Evolutionary conservation across 2,329 filamentous ascomycete species (phyloP).

Genomic region (Hymenoscyphus albidus): DNA sequence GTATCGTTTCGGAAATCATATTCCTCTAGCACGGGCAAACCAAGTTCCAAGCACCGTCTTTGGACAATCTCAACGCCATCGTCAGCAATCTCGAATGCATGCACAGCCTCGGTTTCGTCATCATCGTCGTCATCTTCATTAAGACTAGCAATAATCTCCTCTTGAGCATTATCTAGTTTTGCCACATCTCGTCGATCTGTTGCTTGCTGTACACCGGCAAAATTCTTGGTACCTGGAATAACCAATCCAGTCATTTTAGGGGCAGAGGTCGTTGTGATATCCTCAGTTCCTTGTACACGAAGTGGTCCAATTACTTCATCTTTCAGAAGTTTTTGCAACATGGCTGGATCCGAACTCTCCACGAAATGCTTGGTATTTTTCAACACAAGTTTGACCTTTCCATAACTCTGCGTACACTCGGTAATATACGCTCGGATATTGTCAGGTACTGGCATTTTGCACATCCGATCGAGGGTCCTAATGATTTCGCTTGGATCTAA

Average conservation of each 20-base stretch:
- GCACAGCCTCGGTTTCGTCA: conserved; percentile 81
- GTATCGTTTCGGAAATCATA: conserved; percentile 95
- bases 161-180: conserved; percentile 51
- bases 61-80: conserved; percentile 81
- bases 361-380: conserved; percentile 94
- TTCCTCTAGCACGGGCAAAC: conserved; percentile 86
- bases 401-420: conserved; percentile 82
- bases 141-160: conserved; percentile 66
- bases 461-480: conserved; percentile 78
- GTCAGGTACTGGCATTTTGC: conserved; percentile 83
- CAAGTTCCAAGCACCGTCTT: conserved; percentile 82
- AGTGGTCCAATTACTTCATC: conserved; percentile 78
- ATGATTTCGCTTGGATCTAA: conserved; percentile 86
- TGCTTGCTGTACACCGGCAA: conserved; percentile 80
- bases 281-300: conserved; percentile 64
- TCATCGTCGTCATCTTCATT: conserved; percentile 80
- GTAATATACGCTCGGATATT: conserved; percentile 71
- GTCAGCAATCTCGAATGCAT: conserved; percentile 87
- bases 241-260: conserved; percentile 84
- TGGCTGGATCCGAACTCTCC: conserved; percentile 82
- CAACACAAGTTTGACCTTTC: conserved; percentile 91
- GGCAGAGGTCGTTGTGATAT: conserved; percentile 75
- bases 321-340: conserved; percentile 81
- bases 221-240: conserved; percentile 92
- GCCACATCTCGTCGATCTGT: conserved; percentile 38